Evolutionary conservation across 2,329 filamentous ascomycete species (phyloP), one percentile per base, ranked within the genome.

Genomic region (Endoconidiophora polonica): DNA sequence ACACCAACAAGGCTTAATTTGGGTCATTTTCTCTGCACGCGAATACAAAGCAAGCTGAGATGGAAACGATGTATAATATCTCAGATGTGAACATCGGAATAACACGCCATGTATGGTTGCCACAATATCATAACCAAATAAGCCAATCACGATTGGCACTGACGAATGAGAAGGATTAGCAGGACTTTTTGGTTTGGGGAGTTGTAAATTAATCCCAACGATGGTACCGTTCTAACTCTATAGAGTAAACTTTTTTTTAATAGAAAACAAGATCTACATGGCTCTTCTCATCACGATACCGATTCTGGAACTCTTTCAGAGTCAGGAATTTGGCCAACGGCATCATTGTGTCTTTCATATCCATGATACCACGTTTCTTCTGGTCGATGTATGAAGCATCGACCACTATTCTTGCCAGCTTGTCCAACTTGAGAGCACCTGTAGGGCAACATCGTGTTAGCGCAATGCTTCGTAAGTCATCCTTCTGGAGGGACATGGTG

Each of bases 301-400:
- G 72, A 46, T 78, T 77, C 62, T 79, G 81, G 57, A 95, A 73
- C 58, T 85, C 79, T 14, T 76, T 68, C 50, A 78, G 72, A 33
- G 80, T 74, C 46, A 98, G 67, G 61, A 94, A 77, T 54, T 77
- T 74, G 43, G 86, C 75, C 44, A 96, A 72, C 5, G 86, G 85
- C 59, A 87, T 72, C 68, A 88, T 81, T 0, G 86, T 86, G 54
- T 98, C 91, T 63, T 84, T 86, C 86, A 96, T 95, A 60, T 96
- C 91, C 63, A 94, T 77, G 55, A 98, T 77, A 0, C 87, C 86
- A 44, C 88, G 74, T 70, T 94, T 94, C 73, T 98, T 98, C 64
- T 84, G 78, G 65, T 98, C 90, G 56, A 95, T 84, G 61, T 94
- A 82, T 5, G 87, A 94, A 12, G 85, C 86, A 65, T 98, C 91